Base-by-base conservation (phyloP, 2,329 filamentous ascomycete genomes). In the Nemania sp. region DNA sequence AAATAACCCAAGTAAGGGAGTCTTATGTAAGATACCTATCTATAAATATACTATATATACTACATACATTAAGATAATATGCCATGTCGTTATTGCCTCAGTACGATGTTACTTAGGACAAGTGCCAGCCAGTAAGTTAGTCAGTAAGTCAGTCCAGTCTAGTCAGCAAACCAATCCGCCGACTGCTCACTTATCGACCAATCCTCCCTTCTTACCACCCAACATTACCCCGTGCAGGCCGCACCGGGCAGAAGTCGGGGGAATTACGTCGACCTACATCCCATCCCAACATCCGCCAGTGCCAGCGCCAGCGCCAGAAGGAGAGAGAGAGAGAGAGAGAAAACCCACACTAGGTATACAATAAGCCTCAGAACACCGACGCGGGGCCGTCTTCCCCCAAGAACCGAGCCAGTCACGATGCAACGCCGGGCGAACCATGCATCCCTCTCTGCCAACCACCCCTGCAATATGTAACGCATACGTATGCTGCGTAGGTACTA, bases 361-460 rank as follows among this genome's bases (percentile, higher is more conserved):
- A 45, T 29, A 29, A 59, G 29, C 57, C 45, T 52, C 29, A 47
- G 35, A n/a, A 32, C 56, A n/a, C 43, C 8, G 45, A 60, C 35
- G 45, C 41, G 57, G 45, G 45, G 57, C 15, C 41, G 41, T 45
- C 41, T 24, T 41, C 29, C 15, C 43, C 18, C 26, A 1, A 15
- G 56, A 32, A 49, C 57, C 57, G 47, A 60, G 20, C 57, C 57
- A 52, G 47, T 38, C 56, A 59, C n/a, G n/a, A 24, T 27, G 56
- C 27, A 49, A 49, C 2, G 20, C 45, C 45, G 24, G 41, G 41
- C 41, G 41, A 45, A 45, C 41, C 41, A 45, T 45, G 41, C 41
- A 45, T 45, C 13, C 3, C 41, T 5, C 38, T 11, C 38, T 41
- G 15, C 41, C 41, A 5, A 5, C 41, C 15, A 5, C 15, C 41